Percentiles rank a stretch among this genome's conserved stretches.
phyloP scores from a whole-genome alignment of 345 rosid genomes.

The Corymbia maculata region DNA sequence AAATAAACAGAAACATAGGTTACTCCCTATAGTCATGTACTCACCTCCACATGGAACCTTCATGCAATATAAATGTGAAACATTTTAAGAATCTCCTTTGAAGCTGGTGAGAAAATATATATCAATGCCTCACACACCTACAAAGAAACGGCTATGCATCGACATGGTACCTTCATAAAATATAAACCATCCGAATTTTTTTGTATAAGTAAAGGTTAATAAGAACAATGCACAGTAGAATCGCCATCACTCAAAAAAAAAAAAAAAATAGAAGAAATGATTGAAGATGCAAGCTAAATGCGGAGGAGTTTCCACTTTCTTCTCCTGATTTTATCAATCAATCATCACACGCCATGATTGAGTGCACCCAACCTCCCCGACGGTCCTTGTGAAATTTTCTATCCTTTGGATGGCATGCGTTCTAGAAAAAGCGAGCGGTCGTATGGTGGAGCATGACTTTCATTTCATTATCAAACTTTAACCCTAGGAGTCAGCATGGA shows the following conservation, averaged over 20 bases:
- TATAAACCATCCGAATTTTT: neutral
- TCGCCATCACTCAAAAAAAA: neutral
- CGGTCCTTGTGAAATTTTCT: neutral
- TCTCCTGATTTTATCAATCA: neutral
- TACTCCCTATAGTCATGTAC: accelerated
- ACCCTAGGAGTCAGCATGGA: neutral
- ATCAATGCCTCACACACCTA: neutral
- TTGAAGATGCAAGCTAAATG: neutral
- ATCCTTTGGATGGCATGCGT: neutral
- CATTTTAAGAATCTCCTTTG: neutral
- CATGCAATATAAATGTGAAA: neutral
- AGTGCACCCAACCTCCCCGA: neutral
- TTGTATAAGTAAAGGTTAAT: neutral
- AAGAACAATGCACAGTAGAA: neutral
- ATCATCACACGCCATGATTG: neutral
- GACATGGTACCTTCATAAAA: neutral
- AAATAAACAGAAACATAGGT: neutral
- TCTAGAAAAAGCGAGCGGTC: neutral
- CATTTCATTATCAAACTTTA: neutral
- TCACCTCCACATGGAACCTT: neutral
- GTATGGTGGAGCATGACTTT: neutral
- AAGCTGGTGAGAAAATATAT: neutral
- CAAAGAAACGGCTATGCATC: neutral
- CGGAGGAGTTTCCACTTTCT: neutral
- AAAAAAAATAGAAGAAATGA: neutral